Conservation (phyloP, 2,329 filamentous ascomycete species). For the Truncatella angustata region DNA sequence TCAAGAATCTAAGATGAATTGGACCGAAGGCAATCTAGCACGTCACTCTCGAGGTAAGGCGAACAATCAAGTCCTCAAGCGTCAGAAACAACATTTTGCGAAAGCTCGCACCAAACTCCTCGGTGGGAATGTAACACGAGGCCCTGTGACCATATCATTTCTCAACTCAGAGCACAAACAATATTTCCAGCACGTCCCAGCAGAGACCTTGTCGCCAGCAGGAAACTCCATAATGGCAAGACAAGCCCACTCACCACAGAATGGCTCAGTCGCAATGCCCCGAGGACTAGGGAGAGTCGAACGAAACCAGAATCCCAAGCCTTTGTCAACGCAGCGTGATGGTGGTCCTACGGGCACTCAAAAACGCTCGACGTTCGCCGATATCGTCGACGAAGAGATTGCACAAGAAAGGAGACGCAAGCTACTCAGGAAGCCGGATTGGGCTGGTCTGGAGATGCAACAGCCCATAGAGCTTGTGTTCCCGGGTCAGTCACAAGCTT, state of each 20-base stretch:
- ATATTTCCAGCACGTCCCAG: not conserved
- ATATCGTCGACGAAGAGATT: not conserved
- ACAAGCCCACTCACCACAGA: no score
- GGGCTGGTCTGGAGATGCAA: constrained; percentile 32
- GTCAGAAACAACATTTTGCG: constrained; percentile 48
- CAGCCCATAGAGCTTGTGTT: constrained; percentile 30
- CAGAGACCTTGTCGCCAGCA: not conserved
- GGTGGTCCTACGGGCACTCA: not conserved
- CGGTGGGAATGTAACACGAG: constrained; percentile 25
- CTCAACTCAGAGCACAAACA: constrained; percentile 12
- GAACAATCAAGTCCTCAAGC: constrained; percentile 32
- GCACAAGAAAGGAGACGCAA: constrained; percentile 24
- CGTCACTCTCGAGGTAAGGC: constrained; percentile 37
- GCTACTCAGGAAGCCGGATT: constrained; percentile 31
- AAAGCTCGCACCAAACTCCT: constrained; percentile 34
- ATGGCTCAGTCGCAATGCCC: no score
- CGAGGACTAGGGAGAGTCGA: no score
- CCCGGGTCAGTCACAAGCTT: constrained; percentile 18
- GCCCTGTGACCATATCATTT: constrained; percentile 31
- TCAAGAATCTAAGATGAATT: constrained; percentile 40
- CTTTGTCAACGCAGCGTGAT: no score
- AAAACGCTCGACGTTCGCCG: constrained; percentile 9
- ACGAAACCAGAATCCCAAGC: no score
- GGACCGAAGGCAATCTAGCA: constrained; percentile 46
- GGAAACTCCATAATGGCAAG: no score